These are phyloP conservation scores for Scheffersomyces quercinus DNA, from an alignment of 1,139 yeast species.

Conservation along the genomic window DNA sequence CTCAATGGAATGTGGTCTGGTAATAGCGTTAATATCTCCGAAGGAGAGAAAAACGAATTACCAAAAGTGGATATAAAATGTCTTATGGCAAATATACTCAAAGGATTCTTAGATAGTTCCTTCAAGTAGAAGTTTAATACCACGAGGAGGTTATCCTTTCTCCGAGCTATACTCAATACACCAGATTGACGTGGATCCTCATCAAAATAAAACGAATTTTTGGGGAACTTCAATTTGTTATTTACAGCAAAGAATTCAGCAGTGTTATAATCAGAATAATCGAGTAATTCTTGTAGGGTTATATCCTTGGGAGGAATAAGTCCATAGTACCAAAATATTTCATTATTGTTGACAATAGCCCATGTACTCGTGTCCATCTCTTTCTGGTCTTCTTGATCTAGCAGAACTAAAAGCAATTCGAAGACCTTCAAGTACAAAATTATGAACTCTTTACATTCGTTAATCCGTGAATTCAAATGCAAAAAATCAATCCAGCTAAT, in stretches of 20 bases:
- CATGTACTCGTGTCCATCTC: not conserved
- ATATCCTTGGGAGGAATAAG: not conserved
- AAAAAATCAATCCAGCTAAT: constrained; percentile 40
- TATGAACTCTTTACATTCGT: constrained; percentile 31
- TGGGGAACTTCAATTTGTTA: constrained; percentile 24
- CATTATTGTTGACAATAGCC: not conserved
- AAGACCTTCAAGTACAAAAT: constrained; percentile 33
- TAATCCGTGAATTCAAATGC: constrained; percentile 21
- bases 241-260: constrained; percentile 36
- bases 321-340: not conserved
- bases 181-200: constrained; percentile 1
- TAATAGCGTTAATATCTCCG: constrained; percentile 28
- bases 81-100: constrained; percentile 21
- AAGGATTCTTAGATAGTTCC: constrained; percentile 8
- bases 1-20: constrained; percentile 36
- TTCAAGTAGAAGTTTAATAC: constrained; percentile 26
- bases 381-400: not conserved
- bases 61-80: constrained; percentile 34
- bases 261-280: constrained; percentile 25
- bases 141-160: constrained; percentile 10
- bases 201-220: constrained; percentile 17
- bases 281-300: not conserved
- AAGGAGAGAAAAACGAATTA: constrained; percentile 17
- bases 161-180: not conserved
- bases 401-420: constrained; percentile 24